Percentiles rank a stretch among this genome's conserved stretches.
Conservation (phyloP, 2,329 filamentous ascomycete genomes). For the Penicillium sp. region DNA sequence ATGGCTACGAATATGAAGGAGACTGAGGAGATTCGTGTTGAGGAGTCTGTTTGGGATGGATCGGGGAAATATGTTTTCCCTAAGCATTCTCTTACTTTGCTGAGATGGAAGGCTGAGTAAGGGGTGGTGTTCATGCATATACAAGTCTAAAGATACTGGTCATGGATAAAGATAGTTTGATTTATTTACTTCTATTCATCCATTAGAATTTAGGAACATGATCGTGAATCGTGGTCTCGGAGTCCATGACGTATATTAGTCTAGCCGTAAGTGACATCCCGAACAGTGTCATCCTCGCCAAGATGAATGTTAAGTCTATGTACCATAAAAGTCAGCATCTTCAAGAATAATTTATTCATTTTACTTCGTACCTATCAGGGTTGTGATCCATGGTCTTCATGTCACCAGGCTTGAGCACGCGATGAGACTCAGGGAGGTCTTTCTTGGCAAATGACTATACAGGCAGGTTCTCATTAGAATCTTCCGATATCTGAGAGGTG, state of each 20-base stretch:
- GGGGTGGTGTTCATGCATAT: background rate
- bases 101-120: conserved; percentile 54
- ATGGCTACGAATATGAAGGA: conserved; percentile 63
- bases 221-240: background rate
- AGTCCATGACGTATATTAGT: background rate
- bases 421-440: conserved; percentile 46
- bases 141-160: background rate
- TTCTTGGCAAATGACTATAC: conserved; percentile 46
- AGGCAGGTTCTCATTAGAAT: background rate
- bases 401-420: conserved; percentile 42
- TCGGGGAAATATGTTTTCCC: conserved; percentile 64
- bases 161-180: background rate
- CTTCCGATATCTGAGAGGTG: rapidly evolving
- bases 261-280: conserved; percentile 44
- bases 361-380: conserved; percentile 39
- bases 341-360: background rate
- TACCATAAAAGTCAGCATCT: background rate
- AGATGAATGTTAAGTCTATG: conserved; percentile 47
- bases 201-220: background rate
- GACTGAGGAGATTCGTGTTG: conserved; percentile 62
- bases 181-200: background rate
- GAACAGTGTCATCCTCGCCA: conserved; percentile 45
- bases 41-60: conserved; percentile 64
- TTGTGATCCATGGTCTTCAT: conserved; percentile 44
- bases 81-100: conserved; percentile 69